Conservation (phyloP, 2,329 filamentous ascomycete species). For the Aspergillus nomiae region DNA sequence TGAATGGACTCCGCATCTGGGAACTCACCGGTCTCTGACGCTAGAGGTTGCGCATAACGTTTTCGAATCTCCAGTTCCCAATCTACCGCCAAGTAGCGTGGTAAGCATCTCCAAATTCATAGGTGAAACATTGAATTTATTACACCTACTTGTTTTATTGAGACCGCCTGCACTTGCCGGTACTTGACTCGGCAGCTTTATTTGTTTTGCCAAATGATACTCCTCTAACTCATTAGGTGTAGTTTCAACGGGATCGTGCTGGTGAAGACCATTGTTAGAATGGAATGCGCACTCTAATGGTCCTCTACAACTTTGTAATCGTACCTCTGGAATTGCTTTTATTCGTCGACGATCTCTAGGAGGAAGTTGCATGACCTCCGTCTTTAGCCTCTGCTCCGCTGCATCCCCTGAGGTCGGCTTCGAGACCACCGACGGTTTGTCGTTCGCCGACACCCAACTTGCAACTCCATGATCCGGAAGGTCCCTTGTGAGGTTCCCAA, state of each 20-base stretch:
- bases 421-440: conserved; percentile 51
- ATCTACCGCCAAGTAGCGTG: conserved; percentile 37
- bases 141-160: conserved; percentile 72
- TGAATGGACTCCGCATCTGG: conserved; percentile 60
- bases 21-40: conserved; percentile 64
- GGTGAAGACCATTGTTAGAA: conserved; percentile 12
- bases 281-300: background rate
- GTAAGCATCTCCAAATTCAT: conserved; percentile 17
- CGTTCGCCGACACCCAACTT: conserved; percentile 64
- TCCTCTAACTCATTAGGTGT: conserved; percentile 41
- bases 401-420: conserved; percentile 60
- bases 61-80: conserved; percentile 68
- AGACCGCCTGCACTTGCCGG: conserved; percentile 71
- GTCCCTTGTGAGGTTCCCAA: conserved; percentile 61
- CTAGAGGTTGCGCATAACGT: conserved; percentile 64
- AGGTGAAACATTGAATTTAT: conserved; percentile 11
- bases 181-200: conserved; percentile 61
- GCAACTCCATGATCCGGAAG: conserved; percentile 64
- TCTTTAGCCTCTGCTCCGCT: conserved; percentile 64
- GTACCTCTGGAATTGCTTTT: conserved; percentile 56
- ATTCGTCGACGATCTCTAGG: conserved; percentile 61
- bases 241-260: conserved; percentile 40
- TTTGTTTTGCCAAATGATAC: conserved; percentile 49
- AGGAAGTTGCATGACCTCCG: conserved; percentile 65
- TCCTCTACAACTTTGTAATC: conserved; percentile 11